These are phyloP conservation scores for Exophiala sideris DNA, from an alignment of 2,329 filamentous ascomycete genomes.

Conservation along the genomic window DNA sequence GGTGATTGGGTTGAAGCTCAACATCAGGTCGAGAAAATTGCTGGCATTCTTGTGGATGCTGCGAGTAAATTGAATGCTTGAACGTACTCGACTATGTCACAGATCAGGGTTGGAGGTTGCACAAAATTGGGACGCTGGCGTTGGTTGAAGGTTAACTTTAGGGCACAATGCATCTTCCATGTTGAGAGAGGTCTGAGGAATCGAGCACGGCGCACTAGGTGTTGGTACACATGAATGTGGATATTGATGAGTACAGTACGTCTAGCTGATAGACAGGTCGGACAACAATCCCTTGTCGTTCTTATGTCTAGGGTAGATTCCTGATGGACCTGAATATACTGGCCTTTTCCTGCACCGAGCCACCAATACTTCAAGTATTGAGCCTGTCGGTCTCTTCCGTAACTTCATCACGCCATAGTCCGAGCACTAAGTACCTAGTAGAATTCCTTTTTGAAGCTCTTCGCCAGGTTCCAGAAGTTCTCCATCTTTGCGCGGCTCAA, in stretches of 20 bases:
- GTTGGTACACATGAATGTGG: neutral
- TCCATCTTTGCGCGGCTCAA: constrained; percentile 83
- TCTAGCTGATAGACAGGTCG: no score
- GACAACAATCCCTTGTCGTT: no score
- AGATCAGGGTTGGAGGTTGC: neutral
- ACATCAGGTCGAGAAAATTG: constrained; percentile 67
- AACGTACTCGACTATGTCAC: neutral
- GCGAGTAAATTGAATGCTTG: constrained; percentile 15
- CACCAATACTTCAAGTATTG: neutral
- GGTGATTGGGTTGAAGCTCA: constrained; percentile 69
- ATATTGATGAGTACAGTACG: neutral
- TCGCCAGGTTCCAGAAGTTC: constrained; percentile 89
- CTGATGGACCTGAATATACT: no score
- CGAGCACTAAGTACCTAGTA: neutral
- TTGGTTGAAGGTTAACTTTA: neutral
- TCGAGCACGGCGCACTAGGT: neutral
- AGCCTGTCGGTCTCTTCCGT: neutral
- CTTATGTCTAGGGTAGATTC: no score
- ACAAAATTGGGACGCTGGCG: neutral
- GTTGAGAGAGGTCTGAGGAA: neutral
- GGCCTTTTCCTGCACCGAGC: no score
- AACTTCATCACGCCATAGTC: no score
- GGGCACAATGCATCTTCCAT: neutral
- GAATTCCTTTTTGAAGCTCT: constrained; percentile 51
- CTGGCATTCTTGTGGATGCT: constrained; percentile 63